These are phyloP conservation scores for Populus euphratica DNA, from an alignment of 345 rosid genomes.

Conservation along the genomic window DNA sequence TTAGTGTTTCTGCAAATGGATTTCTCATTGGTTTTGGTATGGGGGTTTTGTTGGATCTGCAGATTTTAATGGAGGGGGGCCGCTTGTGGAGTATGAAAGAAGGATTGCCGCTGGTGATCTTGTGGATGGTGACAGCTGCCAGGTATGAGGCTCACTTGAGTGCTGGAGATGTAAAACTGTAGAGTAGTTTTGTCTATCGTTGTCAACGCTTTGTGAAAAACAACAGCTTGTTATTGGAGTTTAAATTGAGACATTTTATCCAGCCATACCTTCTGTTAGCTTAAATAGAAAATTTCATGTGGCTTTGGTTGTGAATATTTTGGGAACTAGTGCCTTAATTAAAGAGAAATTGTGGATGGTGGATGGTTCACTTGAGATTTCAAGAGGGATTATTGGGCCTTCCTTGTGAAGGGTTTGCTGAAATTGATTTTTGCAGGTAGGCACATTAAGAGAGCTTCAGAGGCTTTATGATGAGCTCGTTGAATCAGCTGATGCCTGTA, in stretches of 20 bases:
- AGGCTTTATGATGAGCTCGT: constrained; percentile 83
- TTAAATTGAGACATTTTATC: not conserved
- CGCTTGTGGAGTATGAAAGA: constrained; percentile 82
- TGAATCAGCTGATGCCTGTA: constrained; percentile 74
- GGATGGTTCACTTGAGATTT: not conserved
- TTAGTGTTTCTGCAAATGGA: not conserved
- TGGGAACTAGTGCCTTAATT: not conserved
- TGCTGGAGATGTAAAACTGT: not conserved
- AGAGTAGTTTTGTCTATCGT: not conserved
- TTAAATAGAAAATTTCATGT: not conserved
- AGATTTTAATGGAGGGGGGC: constrained; percentile 66
- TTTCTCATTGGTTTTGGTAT: not conserved
- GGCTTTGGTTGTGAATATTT: not conserved
- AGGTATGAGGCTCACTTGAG: constrained; percentile 40
- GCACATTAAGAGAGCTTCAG: constrained; percentile 82
- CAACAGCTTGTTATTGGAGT: not conserved
- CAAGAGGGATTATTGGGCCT: not conserved
- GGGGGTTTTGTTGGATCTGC: constrained; percentile 14
- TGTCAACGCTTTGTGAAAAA: not conserved
- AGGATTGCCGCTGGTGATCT: constrained; percentile 78
- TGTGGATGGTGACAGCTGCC: constrained; percentile 79
- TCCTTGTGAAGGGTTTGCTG: not conserved
- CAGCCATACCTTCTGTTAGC: not conserved
- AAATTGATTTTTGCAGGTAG: constrained; percentile 41
- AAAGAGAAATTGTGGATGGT: not conserved